Base-by-base conservation (phyloP, 805 yeast genomes). In the Spathaspora gorwiae region DNA sequence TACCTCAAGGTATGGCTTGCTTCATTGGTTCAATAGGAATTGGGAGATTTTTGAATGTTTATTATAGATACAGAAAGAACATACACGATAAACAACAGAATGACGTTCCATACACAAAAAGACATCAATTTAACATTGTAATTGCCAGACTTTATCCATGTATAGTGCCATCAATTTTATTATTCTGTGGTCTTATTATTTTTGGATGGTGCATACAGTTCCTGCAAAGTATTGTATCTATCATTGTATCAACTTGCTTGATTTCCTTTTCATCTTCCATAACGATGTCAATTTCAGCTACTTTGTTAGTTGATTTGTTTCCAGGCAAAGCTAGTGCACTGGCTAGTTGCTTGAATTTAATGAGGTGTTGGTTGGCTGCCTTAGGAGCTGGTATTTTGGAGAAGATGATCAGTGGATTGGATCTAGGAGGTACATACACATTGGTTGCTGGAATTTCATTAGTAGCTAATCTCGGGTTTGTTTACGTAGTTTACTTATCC, bases 401-500 rank as follows among this genome's bases (percentile, higher is more conserved):
- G 15, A 72, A 65, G 40, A 85, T 90, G 92, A 68, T 72, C 11
- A 44, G 46, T 0, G 48, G 66, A 0, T 69, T 90, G 78, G 79
- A 79, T 0, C 62, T 78, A 10, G 96, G 96, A 1, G 94, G 96
- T 13, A 77, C 87, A 1, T 87, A 81, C 55, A 82, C 95, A 0
- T 69, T 89, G n/a, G 62, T 87, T 72, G 81, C 83, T 2, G 82
- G 72, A 0, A 43, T 83, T 1, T 51, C 57, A 14, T 26, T 58
- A 6, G 6, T 53, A 41, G 15, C 39, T 26, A 44, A 43, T 29
- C 4, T 43, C 7, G 14, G 40, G 24, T 43, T 47, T 15, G 15
- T 47, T 26, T 47, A 47, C n/a, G 50, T 47, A 9, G 12, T 47
- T 11, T 31, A 47, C 39, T 12, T 35, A 11, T 39, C 37, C 27